Percentiles rank a stretch among this genome's conserved stretches.
Conservation (phyloP, 768 basidiomycete genomes). For the Lyophyllum atratum region DNA sequence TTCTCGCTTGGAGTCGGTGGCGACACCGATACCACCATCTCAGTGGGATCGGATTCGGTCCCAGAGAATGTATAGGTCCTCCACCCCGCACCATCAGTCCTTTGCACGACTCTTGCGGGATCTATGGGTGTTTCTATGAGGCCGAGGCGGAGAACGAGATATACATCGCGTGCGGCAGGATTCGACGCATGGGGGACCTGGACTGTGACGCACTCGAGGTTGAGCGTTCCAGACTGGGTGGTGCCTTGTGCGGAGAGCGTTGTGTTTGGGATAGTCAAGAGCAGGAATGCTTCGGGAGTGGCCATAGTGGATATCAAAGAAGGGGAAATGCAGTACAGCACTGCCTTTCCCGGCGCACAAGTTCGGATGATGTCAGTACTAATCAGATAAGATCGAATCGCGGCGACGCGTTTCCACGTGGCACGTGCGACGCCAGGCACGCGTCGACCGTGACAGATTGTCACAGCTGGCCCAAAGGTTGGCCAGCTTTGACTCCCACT, state of each 20-base stretch:
- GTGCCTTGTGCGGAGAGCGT: constrained; percentile 35
- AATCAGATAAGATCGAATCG: constrained; percentile 12
- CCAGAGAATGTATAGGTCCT: constrained; percentile 48
- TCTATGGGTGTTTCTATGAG: constrained; percentile 60
- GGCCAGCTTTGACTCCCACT: neutral
- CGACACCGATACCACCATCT: constrained; percentile 38
- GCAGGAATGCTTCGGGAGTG: constrained; percentile 48
- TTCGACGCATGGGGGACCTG: constrained; percentile 32
- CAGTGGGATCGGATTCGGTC: constrained; percentile 37
- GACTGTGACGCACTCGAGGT: constrained; percentile 65
- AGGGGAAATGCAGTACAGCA: neutral
- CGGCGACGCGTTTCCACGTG: neutral
- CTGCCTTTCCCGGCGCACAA: neutral
- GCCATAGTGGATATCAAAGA: constrained; percentile 11
- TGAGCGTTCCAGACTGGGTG: constrained; percentile 45
- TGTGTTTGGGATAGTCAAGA: constrained; percentile 54
- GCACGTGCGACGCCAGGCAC: too few relatives aligned
- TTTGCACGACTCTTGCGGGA: constrained; percentile 49
- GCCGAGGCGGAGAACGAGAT: constrained; percentile 63
- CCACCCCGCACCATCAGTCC: constrained; percentile 33
- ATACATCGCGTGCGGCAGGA: constrained; percentile 54
- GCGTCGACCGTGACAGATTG: constrained; percentile 3
- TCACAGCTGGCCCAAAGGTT: neutral
- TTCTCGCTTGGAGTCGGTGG: constrained; percentile 23
- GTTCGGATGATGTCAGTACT: neutral